A percentile compares a stretch with the other conserved stretches of the same genome.
These are phyloP conservation scores for Penicillium sp. DNA, from an alignment of 2,329 filamentous ascomycete genomes.

Conservation along the genomic window DNA sequence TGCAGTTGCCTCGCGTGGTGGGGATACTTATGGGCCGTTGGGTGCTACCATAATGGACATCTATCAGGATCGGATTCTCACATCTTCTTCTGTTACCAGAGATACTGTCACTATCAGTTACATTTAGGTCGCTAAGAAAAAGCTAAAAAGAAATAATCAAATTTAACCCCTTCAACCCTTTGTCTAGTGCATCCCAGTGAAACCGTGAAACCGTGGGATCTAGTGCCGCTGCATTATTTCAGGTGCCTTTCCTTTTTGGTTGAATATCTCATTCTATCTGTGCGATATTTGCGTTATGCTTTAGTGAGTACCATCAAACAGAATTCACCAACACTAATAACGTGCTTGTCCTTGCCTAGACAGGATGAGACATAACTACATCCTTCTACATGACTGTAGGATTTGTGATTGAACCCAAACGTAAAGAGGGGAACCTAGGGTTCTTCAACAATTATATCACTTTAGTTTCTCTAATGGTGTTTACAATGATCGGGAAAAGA, in stretches of 20 bases:
- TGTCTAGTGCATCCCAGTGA: background rate
- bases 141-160: background rate
- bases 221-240: background rate
- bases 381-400: background rate
- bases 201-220: background rate
- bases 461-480: background rate
- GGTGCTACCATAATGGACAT: constrained; percentile 41
- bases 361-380: background rate
- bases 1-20: constrained; percentile 28
- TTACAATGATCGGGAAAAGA: too few relatives aligned
- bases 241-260: background rate
- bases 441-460: too few relatives aligned
- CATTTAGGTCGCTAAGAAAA: constrained; percentile 6
- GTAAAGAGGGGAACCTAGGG: too few relatives aligned
- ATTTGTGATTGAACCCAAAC: background rate
- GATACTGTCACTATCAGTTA: constrained; percentile 22
- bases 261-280: background rate
- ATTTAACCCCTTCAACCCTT: background rate
- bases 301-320: too few relatives aligned
- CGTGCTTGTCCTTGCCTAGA: background rate
- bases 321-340: background rate
- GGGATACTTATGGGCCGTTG: constrained; percentile 26
- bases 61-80: constrained; percentile 35
- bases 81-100: constrained; percentile 20
- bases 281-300: too few relatives aligned